Percentiles rank a stretch among this genome's conserved stretches.
phyloP scores from a whole-genome alignment of 75 land plant genomes.

The Selaginella tamariscina region DNA sequence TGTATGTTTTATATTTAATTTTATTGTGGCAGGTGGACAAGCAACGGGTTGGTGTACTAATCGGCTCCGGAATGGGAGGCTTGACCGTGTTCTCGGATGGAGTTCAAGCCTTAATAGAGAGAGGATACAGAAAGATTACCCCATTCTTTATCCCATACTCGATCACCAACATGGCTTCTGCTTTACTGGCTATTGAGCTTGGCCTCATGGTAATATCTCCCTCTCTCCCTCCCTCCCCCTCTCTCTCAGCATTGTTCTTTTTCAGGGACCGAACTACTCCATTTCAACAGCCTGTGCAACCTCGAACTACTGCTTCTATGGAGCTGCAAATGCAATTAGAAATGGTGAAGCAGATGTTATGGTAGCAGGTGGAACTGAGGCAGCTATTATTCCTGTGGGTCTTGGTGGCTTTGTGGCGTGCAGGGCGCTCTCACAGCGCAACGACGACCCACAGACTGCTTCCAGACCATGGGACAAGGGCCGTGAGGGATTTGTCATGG shows the following conservation, averaged over 20 bases:
- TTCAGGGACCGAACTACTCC: conserved; percentile 78
- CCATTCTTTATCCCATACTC: conserved; percentile 83
- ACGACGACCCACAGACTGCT: conserved; percentile 65
- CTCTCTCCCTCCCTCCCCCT: too few relatives aligned
- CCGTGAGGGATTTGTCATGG: conserved; percentile 82
- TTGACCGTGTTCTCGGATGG: conserved; percentile 69
- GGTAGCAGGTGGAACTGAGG: conserved; percentile 79
- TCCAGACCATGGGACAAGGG: conserved; percentile 85
- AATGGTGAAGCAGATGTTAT: conserved; percentile 77
- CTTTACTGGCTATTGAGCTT: conserved; percentile 61
- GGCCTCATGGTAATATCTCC: conserved; percentile 86
- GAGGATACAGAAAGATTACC: conserved; percentile 52
- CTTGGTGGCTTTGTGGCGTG: conserved; percentile 74
- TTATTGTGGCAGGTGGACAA: conserved; percentile 76
- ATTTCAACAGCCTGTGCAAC: conserved; percentile 84
- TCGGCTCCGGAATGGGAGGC: conserved; percentile 83
- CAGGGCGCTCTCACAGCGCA: conserved; percentile 62
- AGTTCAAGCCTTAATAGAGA: conserved; percentile 56
- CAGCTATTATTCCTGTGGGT: conserved; percentile 64
- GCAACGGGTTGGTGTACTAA: conserved; percentile 63
- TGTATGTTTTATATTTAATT: too few relatives aligned
- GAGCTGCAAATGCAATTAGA: conserved; percentile 72
- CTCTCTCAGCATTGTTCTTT: too few relatives aligned
- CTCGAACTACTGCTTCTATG: conserved; percentile 69
- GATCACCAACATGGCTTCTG: conserved; percentile 79